Evolutionary conservation across 352 stramenopile species (phyloP).

Genomic region (Phytophthora syringae): DNA sequence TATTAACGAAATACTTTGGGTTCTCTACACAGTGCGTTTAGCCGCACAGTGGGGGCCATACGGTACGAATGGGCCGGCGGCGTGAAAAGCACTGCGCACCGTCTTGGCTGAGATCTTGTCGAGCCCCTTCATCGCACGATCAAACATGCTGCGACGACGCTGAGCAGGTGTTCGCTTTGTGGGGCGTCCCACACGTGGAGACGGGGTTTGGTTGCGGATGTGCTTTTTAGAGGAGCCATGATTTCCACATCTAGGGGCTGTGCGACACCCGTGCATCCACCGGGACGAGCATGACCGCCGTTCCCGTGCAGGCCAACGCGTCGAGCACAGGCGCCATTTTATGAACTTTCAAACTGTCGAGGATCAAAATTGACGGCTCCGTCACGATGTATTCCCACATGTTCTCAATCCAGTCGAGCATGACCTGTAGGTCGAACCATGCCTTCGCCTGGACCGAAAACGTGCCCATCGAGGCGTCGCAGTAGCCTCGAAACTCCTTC

Average conservation of each 20-base stretch:
- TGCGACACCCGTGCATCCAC: neutral
- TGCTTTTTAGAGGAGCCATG: neutral
- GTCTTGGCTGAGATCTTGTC: neutral
- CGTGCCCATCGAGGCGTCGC: conserved; percentile 4
- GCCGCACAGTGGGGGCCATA: neutral
- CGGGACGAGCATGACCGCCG: neutral
- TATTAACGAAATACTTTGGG: neutral
- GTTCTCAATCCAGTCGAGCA: conserved; percentile 24
- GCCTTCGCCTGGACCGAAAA: conserved; percentile 16
- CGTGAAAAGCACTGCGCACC: neutral
- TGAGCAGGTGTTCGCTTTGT: neutral
- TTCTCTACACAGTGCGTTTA: neutral
- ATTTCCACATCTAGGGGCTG: neutral
- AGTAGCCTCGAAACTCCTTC: conserved; percentile 1
- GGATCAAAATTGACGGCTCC: neutral
- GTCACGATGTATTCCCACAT: neutral
- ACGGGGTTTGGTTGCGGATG: neutral
- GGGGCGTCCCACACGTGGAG: neutral
- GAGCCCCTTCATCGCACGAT: neutral
- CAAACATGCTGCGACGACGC: neutral
- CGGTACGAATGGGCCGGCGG: neutral
- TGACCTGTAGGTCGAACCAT: conserved; percentile 16
- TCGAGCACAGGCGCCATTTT: neutral
- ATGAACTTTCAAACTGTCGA: neutral
- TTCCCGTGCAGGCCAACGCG: neutral